phyloP scores from a whole-genome alignment of 2,329 filamentous ascomycete species.

The Lachnellula occidentalis region DNA sequence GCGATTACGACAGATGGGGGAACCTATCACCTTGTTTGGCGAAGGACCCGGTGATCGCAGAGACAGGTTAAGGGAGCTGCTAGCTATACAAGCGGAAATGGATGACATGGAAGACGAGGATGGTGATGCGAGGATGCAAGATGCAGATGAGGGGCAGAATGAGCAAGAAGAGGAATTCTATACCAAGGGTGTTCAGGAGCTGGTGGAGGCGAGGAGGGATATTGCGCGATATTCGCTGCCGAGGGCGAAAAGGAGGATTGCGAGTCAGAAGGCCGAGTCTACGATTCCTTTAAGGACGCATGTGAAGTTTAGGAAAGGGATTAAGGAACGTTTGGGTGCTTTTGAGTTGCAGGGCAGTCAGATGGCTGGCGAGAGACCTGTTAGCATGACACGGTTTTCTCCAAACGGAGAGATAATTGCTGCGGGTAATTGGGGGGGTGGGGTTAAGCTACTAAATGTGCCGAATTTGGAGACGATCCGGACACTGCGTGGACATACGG shows the following conservation, averaged over 20 bases:
- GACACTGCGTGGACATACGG: conserved; percentile 76
- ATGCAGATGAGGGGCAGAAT: conserved; percentile 42
- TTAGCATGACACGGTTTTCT: conserved; percentile 88
- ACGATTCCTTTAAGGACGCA: conserved; percentile 82
- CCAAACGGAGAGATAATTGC: conserved; percentile 80
- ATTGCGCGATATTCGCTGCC: conserved; percentile 83
- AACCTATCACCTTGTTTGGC: conserved; percentile 91
- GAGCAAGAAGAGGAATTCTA: conserved; percentile 94
- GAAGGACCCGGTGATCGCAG: conserved; percentile 81
- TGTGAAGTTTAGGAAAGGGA: conserved; percentile 81
- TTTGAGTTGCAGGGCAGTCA: conserved; percentile 94
- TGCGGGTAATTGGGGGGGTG: conserved; percentile 88
- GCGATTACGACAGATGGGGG: conserved; percentile 77
- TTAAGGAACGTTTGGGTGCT: conserved; percentile 75
- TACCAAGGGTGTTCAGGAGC: conserved; percentile 68
- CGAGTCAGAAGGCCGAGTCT: conserved; percentile 73
- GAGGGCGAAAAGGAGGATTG: conserved; percentile 69
- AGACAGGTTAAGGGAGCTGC: conserved; percentile 76
- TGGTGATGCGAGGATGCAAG: conserved; percentile 53
- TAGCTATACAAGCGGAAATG: conserved; percentile 68
- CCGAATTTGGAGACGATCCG: conserved; percentile 74
- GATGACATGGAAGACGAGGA: conserved; percentile 51
- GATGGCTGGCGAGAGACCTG: conserved; percentile 81
- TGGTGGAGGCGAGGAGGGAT: conserved; percentile 69
- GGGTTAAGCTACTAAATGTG: conserved; percentile 78